These are phyloP conservation scores for Vicia sativa DNA, from an alignment of 306 rosid genomes.

Conservation along the genomic window DNA sequence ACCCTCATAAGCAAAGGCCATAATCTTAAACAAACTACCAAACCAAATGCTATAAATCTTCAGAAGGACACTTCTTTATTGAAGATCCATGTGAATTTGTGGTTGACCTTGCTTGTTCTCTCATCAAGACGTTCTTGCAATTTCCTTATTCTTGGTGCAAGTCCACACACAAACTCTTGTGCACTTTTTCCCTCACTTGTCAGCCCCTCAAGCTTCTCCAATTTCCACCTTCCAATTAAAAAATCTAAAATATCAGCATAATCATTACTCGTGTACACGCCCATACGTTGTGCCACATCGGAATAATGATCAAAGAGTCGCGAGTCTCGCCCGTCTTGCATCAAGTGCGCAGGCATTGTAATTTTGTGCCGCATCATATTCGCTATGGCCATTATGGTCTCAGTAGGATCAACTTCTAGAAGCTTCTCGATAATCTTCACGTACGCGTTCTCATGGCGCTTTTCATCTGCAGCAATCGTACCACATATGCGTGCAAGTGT, in stretches of 20 bases:
- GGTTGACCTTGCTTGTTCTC: conserved; percentile 41
- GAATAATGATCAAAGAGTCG: conserved; percentile 53
- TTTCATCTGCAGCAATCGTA: conserved; percentile 65
- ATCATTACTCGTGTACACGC: conserved; percentile 58
- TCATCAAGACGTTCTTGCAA: conserved; percentile 54
- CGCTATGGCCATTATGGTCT: conserved; percentile 34
- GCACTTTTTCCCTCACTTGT: conserved; percentile 47
- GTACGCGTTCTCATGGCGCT: conserved; percentile 64
- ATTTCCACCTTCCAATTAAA: conserved; percentile 49
- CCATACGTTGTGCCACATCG: conserved; percentile 51
- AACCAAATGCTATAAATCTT: neutral
- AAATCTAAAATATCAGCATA: conserved; percentile 60
- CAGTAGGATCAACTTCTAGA: conserved; percentile 36
- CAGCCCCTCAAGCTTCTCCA: conserved; percentile 57
- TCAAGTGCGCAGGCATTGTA: conserved; percentile 62
- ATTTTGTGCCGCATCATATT: conserved; percentile 55
- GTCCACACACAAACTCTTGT: conserved; percentile 57
- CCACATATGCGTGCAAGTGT: conserved; percentile 60
- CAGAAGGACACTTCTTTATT: conserved; percentile 5
- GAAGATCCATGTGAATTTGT: conserved; percentile 59
- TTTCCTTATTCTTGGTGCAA: conserved; percentile 57
- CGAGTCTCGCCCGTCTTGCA: conserved; percentile 62
- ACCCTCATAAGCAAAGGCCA: too few relatives aligned
- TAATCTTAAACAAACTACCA: too few relatives aligned
- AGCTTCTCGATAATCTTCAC: conserved; percentile 59